A percentile compares a stretch with the other conserved stretches of the same genome.
phyloP scores from a whole-genome alignment of 1,284 basidiomycete species.

The Cryptococcus deneoformans region DNA sequence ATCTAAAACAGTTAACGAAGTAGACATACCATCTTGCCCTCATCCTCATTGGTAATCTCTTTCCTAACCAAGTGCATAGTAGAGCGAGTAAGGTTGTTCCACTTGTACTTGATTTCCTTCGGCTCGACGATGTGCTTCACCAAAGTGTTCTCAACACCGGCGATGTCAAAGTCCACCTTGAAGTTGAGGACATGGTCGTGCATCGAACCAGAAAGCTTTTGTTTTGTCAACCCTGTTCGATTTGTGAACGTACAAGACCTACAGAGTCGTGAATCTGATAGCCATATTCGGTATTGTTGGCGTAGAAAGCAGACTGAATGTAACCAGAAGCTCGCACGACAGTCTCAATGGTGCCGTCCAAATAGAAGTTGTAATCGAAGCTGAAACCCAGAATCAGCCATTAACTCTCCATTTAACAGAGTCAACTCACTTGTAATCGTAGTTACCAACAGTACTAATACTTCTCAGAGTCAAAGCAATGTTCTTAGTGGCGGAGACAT shows the following conservation, averaged over 20 bases:
- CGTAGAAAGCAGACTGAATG: constrained; percentile 55
- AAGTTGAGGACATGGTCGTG: constrained; percentile 69
- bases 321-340: constrained; percentile 42
- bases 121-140: constrained; percentile 47
- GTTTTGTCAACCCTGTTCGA: background rate
- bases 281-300: constrained; percentile 56
- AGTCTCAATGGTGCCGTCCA: constrained; percentile 41
- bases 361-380: constrained; percentile 37
- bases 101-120: constrained; percentile 59
- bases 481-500: constrained; percentile 55
- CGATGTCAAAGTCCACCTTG: constrained; percentile 62
- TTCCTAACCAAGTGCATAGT: constrained; percentile 8
- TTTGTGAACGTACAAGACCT: background rate
- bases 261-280: constrained; percentile 59
- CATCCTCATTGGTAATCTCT: constrained; percentile 15
- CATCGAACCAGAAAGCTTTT: constrained; percentile 53
- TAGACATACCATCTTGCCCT: constrained; percentile 12
- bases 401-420: background rate
- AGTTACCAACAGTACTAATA: constrained; percentile 63
- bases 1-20: constrained; percentile 18
- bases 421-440: constrained; percentile 40
- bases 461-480: constrained; percentile 60
- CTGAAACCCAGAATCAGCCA: background rate
- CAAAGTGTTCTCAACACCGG: constrained; percentile 60
- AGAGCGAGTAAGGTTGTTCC: constrained; percentile 49